Conservation (phyloP, 345 rosid genomes). For the Eucalyptus marginata region DNA sequence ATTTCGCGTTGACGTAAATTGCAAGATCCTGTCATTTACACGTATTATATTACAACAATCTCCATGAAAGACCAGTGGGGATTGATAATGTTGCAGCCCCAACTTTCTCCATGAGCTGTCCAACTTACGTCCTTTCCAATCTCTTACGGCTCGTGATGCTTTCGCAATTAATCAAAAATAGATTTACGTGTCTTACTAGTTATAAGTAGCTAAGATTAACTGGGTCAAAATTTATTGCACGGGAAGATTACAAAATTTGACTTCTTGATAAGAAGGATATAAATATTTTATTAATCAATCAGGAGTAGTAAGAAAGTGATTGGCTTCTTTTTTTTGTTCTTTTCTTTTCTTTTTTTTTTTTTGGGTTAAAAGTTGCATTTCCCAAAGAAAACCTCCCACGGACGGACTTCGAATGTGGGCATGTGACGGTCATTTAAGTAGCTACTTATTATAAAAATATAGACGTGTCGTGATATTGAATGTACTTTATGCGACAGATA, state of each 20-base stretch:
- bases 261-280: not conserved
- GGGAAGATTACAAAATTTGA: too few relatives aligned
- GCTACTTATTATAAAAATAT: not conserved
- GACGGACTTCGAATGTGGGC: not conserved
- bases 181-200: not conserved
- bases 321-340: too few relatives aligned
- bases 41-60: too few relatives aligned
- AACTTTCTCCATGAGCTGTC: not conserved
- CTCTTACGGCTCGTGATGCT: not conserved
- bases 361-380: not conserved
- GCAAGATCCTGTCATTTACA: too few relatives aligned
- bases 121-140: not conserved
- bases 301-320: too few relatives aligned
- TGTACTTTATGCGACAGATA: not conserved
- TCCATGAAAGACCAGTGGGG: not conserved
- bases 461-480: not conserved
- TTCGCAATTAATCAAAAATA: not conserved
- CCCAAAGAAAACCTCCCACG: not conserved
- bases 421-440: too few relatives aligned
- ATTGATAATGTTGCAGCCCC: not conserved
- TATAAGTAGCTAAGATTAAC: not conserved
- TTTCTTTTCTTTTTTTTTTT: too few relatives aligned
- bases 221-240: not conserved
- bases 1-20: too few relatives aligned
- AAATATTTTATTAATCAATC: too few relatives aligned